Percentiles rank a stretch among this genome's conserved stretches.
phyloP scores from a whole-genome alignment of 2,329 filamentous ascomycete species.

The Teratosphaeria gauchensis region DNA sequence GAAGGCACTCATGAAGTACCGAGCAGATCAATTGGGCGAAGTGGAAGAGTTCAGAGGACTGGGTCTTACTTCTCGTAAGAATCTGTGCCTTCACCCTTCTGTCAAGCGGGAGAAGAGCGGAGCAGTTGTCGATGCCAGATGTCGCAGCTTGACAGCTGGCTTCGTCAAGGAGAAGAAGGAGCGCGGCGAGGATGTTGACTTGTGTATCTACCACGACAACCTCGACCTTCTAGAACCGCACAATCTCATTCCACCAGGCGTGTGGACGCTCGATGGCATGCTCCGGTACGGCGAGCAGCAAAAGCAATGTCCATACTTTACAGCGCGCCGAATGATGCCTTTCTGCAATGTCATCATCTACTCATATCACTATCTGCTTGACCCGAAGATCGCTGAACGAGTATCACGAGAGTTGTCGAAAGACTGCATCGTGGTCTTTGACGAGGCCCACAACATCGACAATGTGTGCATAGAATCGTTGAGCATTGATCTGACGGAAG shows the following conservation, averaged over 20 bases:
- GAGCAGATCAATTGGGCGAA: constrained; percentile 75
- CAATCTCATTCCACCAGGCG: constrained; percentile 85
- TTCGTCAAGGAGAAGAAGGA: constrained; percentile 98
- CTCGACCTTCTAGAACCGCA: constrained; percentile 90
- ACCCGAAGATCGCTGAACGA: constrained; percentile 93
- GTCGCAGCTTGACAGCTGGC: constrained; percentile 86
- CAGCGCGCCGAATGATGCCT: constrained; percentile 93
- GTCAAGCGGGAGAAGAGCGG: constrained; percentile 97
- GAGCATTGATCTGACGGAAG: constrained; percentile 93
- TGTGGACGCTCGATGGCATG: constrained; percentile 89
- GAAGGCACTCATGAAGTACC: constrained; percentile 89
- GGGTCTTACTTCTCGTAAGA: constrained; percentile 91
- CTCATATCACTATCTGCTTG: constrained; percentile 95
- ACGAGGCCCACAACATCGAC: constrained; percentile 98
- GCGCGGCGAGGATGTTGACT: constrained; percentile 81
- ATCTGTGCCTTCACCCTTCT: constrained; percentile 88
- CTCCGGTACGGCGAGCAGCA: constrained; percentile 85
- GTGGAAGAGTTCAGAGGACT: constrained; percentile 89
- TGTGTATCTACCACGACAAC: constrained; percentile 98
- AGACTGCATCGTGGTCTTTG: constrained; percentile 96
- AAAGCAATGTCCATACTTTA: constrained; percentile 97
- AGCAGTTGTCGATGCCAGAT: constrained; percentile 85
- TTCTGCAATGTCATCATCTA: constrained; percentile 99
- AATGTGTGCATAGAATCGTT: constrained; percentile 98
- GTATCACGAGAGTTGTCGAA: constrained; percentile 94